These are phyloP conservation scores for Penicillium polonicum DNA, from an alignment of 2,329 filamentous ascomycete species.

Conservation along the genomic window DNA sequence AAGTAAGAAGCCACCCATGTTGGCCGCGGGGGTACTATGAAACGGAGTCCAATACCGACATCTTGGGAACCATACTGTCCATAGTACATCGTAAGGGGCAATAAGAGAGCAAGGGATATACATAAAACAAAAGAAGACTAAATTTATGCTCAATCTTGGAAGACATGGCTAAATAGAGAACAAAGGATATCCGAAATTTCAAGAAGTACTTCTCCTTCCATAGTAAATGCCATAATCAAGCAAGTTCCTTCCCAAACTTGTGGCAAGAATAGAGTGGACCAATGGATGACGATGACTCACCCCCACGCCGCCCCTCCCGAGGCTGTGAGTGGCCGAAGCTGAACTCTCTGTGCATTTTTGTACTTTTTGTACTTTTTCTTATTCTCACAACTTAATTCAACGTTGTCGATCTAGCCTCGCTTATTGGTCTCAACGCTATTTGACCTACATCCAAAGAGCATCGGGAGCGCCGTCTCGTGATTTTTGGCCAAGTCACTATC, in stretches of 20 bases:
- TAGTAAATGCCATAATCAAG: constrained; percentile 4
- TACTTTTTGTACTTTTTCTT: constrained; percentile 9
- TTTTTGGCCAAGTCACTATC: constrained; percentile 10
- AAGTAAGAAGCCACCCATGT: neutral
- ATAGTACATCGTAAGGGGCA: neutral
- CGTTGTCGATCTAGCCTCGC: constrained; percentile 20
- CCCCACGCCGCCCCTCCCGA: constrained; percentile 22
- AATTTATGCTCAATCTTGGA: neutral
- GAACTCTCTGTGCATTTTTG: constrained; percentile 13
- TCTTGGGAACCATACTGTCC: neutral
- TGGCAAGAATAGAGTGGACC: neutral
- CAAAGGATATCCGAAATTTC: neutral
- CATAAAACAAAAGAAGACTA: neutral
- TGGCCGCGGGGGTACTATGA: neutral
- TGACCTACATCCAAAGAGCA: constrained; percentile 17
- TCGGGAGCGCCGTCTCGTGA: constrained; percentile 18
- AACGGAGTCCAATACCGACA: neutral
- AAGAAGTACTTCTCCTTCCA: neutral
- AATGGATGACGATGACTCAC: constrained; percentile 20
- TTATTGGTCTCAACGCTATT: constrained; percentile 19
- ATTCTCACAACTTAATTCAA: constrained; percentile 15
- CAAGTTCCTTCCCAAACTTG: constrained; percentile 1
- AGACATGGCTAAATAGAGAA: neutral
- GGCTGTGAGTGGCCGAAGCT: constrained; percentile 23
- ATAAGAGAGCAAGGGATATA: neutral